Percentiles rank a stretch among this genome's conserved stretches.
phyloP scores from a whole-genome alignment of 169 alveolate genomes.

The Toxoplasma gondii region DNA sequence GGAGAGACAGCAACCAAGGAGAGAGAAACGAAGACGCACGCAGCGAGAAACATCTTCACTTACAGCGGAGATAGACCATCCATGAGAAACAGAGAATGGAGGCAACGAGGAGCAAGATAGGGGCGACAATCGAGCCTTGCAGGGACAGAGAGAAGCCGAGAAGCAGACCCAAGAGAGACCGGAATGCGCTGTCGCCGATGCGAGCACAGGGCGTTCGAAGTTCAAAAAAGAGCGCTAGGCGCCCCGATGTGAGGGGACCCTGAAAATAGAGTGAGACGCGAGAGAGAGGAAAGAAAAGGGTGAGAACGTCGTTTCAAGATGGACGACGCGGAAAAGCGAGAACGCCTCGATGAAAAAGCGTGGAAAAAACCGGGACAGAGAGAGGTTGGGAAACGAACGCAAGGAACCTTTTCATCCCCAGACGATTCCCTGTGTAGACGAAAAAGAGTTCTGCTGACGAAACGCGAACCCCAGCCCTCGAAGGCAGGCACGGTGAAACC shows the following conservation, averaged over 20 bases:
- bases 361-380: background rate
- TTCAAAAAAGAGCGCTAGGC: background rate
- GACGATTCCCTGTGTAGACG: background rate
- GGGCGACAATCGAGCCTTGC: background rate
- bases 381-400: background rate
- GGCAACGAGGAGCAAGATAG: background rate
- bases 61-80: constrained; percentile 15
- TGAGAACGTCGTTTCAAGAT: background rate
- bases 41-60: background rate
- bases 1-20: no score
- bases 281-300: background rate
- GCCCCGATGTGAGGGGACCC: background rate
- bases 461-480: no score
- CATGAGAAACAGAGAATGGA: background rate
- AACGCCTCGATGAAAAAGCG: background rate
- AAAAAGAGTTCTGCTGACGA: background rate
- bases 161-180: background rate
- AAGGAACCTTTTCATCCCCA: background rate
- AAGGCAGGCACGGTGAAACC: no score
- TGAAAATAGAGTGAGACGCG: background rate
- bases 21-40: no score
- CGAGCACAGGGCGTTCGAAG: constrained; percentile 16
- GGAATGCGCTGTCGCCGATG: background rate
- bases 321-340: background rate
- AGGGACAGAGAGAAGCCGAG: background rate